Base-by-base conservation (phyloP, 169 alveolate genomes). In the Plasmodium fragile region DNA sequence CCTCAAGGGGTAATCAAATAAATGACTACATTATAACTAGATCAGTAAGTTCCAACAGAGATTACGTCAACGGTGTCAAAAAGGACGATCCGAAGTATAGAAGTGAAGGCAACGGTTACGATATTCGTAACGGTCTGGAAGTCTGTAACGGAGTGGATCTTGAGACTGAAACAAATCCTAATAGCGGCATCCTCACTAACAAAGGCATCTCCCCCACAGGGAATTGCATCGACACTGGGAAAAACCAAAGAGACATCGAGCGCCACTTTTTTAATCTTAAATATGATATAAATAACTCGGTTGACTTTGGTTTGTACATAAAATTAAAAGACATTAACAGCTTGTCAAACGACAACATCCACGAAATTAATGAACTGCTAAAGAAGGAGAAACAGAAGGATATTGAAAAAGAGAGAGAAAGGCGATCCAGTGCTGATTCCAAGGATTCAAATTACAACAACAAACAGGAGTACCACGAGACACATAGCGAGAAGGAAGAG, bases 41-140 rank as follows among this genome's bases (percentile, higher is more conserved):
- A 82, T 82, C 92, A 28, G 81, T 82, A 16, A 82, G 92, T 65
- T 59, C 92, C n/a, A 82, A 16, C 36, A 65, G 92, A 82, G 92
- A 59, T 30, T 34, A 82, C 72, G 36, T 30, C 28, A 6, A 82
- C 30, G 30, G 45, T 6, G 36, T 25, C 43, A 81, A 13, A 82
- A 59, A 36, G 22, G 55, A 16, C 25, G 55, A 75, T 32, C 8
- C 59, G 59, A 18, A 75, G 4, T 18, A 25, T 36, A 75, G 34
- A 36, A 32, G 69, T n/a, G 82, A n/a, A 16, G 82, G 22, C 18
- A 39, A 73, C 53, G 30, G 55, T 34, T 43, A 10, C n/a, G 39
- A 11, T 2, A 59, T 59, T 6, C 36, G 75, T 2, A 59, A 8
- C 34, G 34, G 34, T 25, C 2, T 18, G 6, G 16, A 18, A 59